phyloP scores from a whole-genome alignment of 139 green algal genomes.

The Zygnema cylindricum region DNA sequence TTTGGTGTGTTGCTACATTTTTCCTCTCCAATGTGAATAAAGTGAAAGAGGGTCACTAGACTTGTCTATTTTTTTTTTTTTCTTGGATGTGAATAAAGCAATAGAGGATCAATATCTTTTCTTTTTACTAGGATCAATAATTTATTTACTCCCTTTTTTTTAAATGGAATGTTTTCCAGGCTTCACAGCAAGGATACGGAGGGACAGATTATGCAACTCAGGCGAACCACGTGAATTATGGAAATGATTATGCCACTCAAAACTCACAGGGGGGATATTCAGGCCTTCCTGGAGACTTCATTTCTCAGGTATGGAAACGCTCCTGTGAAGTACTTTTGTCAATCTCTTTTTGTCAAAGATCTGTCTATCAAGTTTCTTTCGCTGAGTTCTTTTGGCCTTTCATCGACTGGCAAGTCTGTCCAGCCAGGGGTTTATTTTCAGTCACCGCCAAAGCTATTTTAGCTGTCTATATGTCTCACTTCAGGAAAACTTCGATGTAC shows the following conservation, averaged over 20 bases:
- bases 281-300: constrained; percentile 4
- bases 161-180: no score
- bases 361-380: neutral
- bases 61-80: no score
- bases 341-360: neutral
- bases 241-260: constrained; percentile 16
- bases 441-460: no score
- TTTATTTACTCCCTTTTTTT: no score
- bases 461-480: no score
- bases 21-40: no score
- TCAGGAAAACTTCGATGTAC: no score
- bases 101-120: no score
- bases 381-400: neutral
- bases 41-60: no score
- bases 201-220: neutral
- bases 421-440: neutral
- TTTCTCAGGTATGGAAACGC: constrained; percentile 13
- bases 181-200: neutral
- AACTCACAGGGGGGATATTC: constrained; percentile 10
- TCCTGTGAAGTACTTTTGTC: neutral
- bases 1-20: no score
- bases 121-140: no score
- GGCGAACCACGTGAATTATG: neutral
- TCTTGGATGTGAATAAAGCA: no score
- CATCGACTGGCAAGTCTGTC: neutral